Conservation (phyloP, 2,329 filamentous ascomycete genomes). For the Grosmannia penicillata region DNA sequence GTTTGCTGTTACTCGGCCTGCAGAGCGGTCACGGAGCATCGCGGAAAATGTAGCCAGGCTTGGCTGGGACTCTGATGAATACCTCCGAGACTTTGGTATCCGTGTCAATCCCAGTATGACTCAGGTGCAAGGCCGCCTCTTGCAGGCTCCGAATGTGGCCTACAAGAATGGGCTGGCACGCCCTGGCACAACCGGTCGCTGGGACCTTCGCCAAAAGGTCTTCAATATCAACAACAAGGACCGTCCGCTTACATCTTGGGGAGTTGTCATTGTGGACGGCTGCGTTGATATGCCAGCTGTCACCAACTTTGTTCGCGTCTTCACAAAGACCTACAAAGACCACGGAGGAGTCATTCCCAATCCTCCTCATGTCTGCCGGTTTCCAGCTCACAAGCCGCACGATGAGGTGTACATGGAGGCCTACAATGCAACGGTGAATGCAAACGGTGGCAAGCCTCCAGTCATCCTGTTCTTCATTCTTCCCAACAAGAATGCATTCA, state of each 20-base stretch:
- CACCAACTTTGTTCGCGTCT: slow-evolving; percentile 36
- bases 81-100: slow-evolving; percentile 60
- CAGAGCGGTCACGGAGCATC: slow-evolving; percentile 53
- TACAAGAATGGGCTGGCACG: slow-evolving; percentile 45
- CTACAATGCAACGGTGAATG: slow-evolving; percentile 37
- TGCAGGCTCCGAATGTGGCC: slow-evolving; percentile 55
- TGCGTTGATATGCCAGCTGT: slow-evolving; percentile 38
- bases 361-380: slow-evolving; percentile 15
- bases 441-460: slow-evolving; percentile 39
- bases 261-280: slow-evolving; percentile 50
- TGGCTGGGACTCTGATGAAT: slow-evolving; percentile 52
- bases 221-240: slow-evolving; percentile 51
- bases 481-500: slow-evolving; percentile 50
- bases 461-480: slow-evolving; percentile 74
- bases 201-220: slow-evolving; percentile 73
- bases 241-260: slow-evolving; percentile 54
- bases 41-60: slow-evolving; percentile 50
- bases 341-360: slow-evolving; percentile 34
- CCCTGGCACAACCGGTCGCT: slow-evolving; percentile 57
- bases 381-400: slow-evolving; percentile 13
- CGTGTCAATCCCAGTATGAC: slow-evolving; percentile 51
- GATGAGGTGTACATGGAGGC: slow-evolving; percentile 37
- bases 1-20: slow-evolving; percentile 70
- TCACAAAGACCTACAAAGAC: slow-evolving; percentile 28
- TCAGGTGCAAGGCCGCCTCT: slow-evolving; percentile 51